These are phyloP conservation scores for Trichoderma simmonsii DNA, from an alignment of 2,329 filamentous ascomycete genomes.

Conservation along the genomic window DNA sequence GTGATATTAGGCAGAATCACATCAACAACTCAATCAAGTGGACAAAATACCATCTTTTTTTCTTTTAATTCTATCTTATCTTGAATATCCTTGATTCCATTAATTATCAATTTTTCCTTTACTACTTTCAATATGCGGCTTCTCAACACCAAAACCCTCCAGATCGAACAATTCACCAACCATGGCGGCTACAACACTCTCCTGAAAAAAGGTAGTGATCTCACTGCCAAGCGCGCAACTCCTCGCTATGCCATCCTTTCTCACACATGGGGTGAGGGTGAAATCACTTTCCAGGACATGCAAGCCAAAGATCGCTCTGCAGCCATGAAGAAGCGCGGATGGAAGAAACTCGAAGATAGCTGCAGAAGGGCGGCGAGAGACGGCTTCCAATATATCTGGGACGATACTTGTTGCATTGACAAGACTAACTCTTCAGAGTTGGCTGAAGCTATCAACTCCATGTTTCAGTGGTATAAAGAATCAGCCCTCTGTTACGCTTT, in stretches of 20 bases:
- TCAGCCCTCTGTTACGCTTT: background rate
- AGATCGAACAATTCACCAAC: conserved; percentile 19
- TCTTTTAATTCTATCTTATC: background rate
- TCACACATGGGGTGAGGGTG: conserved; percentile 30
- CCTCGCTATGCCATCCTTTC: conserved; percentile 31
- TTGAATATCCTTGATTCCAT: background rate
- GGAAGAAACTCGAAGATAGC: conserved; percentile 23
- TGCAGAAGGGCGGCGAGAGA: conserved; percentile 23
- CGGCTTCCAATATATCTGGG: conserved; percentile 28
- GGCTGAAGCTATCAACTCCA: background rate
- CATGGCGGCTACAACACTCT: background rate
- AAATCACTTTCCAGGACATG: conserved; percentile 29
- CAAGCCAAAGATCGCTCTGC: background rate
- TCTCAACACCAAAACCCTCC: conserved; percentile 22
- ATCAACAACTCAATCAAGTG: background rate
- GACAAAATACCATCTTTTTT: background rate
- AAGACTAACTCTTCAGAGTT: conserved; percentile 27
- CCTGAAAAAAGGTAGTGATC: background rate
- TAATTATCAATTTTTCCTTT: background rate
- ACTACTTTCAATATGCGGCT: conserved; percentile 23
- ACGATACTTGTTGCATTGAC: conserved; percentile 32
- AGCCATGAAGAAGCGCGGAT: conserved; percentile 19
- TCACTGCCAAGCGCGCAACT: background rate
- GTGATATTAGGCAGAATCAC: background rate
- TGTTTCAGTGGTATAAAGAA: background rate